A percentile compares a stretch with the other conserved stretches of the same genome.
Evolutionary conservation across 331 rosid species (phyloP).

Genomic region (Malus hybrid): DNA sequence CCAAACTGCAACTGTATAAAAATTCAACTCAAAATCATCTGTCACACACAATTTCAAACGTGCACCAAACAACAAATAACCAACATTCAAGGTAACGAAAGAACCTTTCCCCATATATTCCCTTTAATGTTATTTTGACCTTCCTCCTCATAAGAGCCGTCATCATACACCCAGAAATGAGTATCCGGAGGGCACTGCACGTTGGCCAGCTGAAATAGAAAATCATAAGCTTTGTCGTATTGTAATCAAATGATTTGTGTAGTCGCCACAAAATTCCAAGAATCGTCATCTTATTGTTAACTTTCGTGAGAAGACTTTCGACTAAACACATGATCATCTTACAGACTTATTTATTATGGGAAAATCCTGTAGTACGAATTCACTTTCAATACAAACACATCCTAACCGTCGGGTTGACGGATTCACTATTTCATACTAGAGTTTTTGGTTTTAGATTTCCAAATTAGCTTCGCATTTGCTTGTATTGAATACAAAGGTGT

Average conservation of each 20-base stretch:
- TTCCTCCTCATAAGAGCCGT: constrained; percentile 94
- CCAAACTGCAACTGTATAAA: constrained; percentile 45
- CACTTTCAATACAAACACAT: background rate
- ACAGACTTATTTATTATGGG: background rate
- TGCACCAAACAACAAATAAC: constrained; percentile 21
- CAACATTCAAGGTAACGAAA: constrained; percentile 44
- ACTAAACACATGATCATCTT: background rate
- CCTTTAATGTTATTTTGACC: constrained; percentile 93
- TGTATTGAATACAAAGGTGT: background rate
- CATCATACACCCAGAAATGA: constrained; percentile 97
- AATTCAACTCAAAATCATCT: constrained; percentile 36
- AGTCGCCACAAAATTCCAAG: background rate
- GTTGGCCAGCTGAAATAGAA: constrained; percentile 63
- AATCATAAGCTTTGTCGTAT: constrained; percentile 8
- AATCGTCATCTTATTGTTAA: background rate
- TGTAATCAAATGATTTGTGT: background rate
- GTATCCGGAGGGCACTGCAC: constrained; percentile 94
- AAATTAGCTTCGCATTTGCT: background rate
- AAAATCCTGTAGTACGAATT: background rate
- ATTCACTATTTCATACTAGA: background rate
- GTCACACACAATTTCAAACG: constrained; percentile 10
- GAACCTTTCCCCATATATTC: constrained; percentile 98
- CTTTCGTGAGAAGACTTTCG: background rate
- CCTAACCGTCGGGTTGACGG: background rate
- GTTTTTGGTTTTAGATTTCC: background rate